These are phyloP conservation scores for Cryomyces antarcticus DNA, from an alignment of 495 filamentous ascomycete species.

Conservation along the genomic window DNA sequence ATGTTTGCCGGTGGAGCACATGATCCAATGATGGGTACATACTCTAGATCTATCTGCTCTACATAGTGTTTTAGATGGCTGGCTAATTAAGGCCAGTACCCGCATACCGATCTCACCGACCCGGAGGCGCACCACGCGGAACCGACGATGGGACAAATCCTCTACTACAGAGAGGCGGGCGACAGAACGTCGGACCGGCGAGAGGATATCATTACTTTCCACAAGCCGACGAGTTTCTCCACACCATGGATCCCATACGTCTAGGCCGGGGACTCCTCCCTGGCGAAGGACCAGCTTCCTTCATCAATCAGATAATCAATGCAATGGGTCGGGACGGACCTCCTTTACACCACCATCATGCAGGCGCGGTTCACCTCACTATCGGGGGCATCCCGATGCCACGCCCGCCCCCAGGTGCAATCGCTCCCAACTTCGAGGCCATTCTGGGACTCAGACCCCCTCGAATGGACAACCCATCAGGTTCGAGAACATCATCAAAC, in stretches of 20 bases:
- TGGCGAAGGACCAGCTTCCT: conserved; percentile 40
- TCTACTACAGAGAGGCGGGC: conserved; percentile 25
- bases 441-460: neutral
- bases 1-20: conserved; percentile 1
- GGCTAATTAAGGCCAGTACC: conserved; percentile 23
- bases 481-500: conserved; percentile 19
- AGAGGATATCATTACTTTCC: neutral
- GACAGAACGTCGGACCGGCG: neutral
- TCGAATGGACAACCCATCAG: neutral
- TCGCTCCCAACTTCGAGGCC: neutral
- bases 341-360: too few relatives aligned
- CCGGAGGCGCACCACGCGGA: conserved; percentile 25
- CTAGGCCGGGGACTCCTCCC: conserved; percentile 20
- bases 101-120: conserved; percentile 33
- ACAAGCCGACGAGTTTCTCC: conserved; percentile 2
- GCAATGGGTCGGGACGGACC: conserved; percentile 22
- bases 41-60: neutral
- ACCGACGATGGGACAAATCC: conserved; percentile 71
- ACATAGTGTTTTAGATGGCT: neutral
- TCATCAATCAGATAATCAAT: conserved; percentile 39
- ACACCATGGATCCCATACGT: conserved; percentile 7
- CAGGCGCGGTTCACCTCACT: too few relatives aligned
- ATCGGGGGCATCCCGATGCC: too few relatives aligned
- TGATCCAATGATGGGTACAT: neutral
- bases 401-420: conserved; percentile 2